Conservation (phyloP, 2,329 filamentous ascomycete genomes). For the Talaromyces rugulosus region DNA sequence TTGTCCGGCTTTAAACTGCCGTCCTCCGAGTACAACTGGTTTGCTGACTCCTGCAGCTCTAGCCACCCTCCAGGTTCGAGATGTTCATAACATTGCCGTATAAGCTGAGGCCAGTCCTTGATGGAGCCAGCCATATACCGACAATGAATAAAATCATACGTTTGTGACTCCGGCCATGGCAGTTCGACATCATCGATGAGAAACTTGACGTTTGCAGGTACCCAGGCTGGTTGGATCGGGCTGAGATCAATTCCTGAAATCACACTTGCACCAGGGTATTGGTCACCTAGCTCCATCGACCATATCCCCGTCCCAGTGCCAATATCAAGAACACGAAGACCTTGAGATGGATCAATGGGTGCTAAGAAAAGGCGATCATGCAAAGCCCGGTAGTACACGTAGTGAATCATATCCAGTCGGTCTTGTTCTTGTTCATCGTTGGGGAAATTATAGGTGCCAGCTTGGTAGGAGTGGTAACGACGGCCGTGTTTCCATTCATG, state of each 20-base stretch:
- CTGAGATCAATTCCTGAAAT: conserved; percentile 22
- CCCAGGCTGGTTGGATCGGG: conserved; percentile 28
- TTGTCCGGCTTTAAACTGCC: conserved; percentile 20
- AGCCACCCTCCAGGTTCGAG: conserved; percentile 40
- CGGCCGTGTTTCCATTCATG: conserved; percentile 18
- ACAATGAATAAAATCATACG: conserved; percentile 56
- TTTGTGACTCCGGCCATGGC: conserved; percentile 52
- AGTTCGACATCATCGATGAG: conserved; percentile 60
- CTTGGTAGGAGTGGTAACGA: conserved; percentile 17
- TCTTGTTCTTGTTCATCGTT: conserved; percentile 39
- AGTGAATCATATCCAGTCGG: conserved; percentile 38
- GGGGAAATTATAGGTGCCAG: conserved; percentile 26
- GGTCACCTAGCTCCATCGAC: conserved; percentile 25
- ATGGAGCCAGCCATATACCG: conserved; percentile 50
- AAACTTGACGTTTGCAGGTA: conserved; percentile 60
- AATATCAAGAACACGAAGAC: conserved; percentile 25
- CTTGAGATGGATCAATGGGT: conserved; percentile 20
- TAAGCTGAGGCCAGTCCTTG: conserved; percentile 49
- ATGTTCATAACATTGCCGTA: conserved; percentile 43
- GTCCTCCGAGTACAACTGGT: conserved; percentile 22
- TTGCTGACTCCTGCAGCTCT: conserved; percentile 35
- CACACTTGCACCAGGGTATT: conserved; percentile 1
- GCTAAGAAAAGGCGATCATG: conserved; percentile 31
- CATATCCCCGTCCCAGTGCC: conserved; percentile 33
- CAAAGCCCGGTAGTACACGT: conserved; percentile 25